These are phyloP conservation scores for Aspergillus ruber DNA, from an alignment of 2,329 filamentous ascomycete species.

Conservation along the genomic window DNA sequence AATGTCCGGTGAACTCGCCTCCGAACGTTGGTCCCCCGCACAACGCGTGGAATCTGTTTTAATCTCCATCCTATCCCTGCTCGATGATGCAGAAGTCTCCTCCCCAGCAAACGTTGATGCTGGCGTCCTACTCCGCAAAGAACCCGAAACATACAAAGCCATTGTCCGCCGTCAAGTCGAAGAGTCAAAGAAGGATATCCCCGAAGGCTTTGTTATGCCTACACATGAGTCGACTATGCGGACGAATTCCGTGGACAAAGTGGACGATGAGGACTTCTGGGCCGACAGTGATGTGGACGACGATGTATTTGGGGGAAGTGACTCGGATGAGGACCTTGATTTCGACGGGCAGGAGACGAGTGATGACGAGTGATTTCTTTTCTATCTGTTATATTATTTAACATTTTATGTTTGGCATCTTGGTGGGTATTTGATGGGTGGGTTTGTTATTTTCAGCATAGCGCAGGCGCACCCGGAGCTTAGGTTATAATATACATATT, in stretches of 20 bases:
- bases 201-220: conserved; percentile 74
- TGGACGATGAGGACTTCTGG: conserved; percentile 73
- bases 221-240: conserved; percentile 57
- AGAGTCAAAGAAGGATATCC: conserved; percentile 70
- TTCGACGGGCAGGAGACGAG: conserved; percentile 44
- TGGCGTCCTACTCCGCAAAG: conserved; percentile 73
- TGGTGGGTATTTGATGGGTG: background rate
- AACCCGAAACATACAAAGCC: conserved; percentile 61
- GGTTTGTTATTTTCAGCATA: conserved; percentile 4
- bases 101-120: conserved; percentile 95
- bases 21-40: conserved; percentile 88
- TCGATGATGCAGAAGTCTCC: conserved; percentile 89
- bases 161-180: conserved; percentile 65
- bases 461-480: conserved; percentile 8
- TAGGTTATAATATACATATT: background rate
- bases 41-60: conserved; percentile 93
- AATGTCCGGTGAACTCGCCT: conserved; percentile 82
- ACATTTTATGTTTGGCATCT: background rate
- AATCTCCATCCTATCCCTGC: conserved; percentile 81
- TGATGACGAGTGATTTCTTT: conserved; percentile 43
- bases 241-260: conserved; percentile 55
- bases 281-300: conserved; percentile 64
- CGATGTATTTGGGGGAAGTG: conserved; percentile 70
- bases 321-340: conserved; percentile 47
- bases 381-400: background rate